Evolutionary conservation across 768 basidiomycete species (phyloP).

Genomic region (Jaapia argillacea): DNA sequence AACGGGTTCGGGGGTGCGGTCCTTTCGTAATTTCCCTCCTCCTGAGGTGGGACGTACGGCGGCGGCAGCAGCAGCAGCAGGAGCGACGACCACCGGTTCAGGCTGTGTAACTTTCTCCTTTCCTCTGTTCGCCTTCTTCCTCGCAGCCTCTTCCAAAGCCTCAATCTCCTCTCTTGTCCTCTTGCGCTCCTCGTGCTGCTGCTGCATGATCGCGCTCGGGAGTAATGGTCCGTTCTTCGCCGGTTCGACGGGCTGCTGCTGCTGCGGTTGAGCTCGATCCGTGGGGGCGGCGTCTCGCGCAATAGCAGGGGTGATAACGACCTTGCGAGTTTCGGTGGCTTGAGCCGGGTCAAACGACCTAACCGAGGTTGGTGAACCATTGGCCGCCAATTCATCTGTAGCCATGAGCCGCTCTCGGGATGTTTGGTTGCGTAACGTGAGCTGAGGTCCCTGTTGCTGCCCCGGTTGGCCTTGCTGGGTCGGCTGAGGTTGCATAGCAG

Average conservation of each 20-base stretch:
- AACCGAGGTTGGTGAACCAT: conserved; percentile 19
- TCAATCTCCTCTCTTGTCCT: conserved; percentile 40
- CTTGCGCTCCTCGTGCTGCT: conserved; percentile 44
- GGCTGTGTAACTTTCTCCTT: conserved; percentile 24
- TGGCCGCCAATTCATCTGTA: conserved; percentile 14
- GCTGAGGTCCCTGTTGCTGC: conserved; percentile 19
- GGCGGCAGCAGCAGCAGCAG: conserved; percentile 20
- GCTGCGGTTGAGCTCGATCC: conserved; percentile 4
- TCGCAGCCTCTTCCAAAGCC: conserved; percentile 31
- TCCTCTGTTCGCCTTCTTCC: conserved; percentile 32
- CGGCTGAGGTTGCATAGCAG: conserved; percentile 19
- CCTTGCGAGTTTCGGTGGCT: conserved; percentile 61
- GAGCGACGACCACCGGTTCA: conserved; percentile 25
- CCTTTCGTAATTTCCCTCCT: conserved; percentile 34
- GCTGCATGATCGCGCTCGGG: conserved; percentile 30
- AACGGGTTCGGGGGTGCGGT: conserved; percentile 21
- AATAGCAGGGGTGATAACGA: conserved; percentile 71
- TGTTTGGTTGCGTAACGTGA: conserved; percentile 32
- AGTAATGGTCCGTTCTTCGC: conserved; percentile 21
- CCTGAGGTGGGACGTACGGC: background rate
- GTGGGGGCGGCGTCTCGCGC: conserved; percentile 41
- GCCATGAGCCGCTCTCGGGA: conserved; percentile 38
- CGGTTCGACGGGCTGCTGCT: conserved; percentile 7
- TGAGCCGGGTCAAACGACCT: conserved; percentile 55
- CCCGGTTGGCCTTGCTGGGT: conserved; percentile 12